Conservation (phyloP, 129 eudicot species). For the Pittosporum tobira region DNA sequence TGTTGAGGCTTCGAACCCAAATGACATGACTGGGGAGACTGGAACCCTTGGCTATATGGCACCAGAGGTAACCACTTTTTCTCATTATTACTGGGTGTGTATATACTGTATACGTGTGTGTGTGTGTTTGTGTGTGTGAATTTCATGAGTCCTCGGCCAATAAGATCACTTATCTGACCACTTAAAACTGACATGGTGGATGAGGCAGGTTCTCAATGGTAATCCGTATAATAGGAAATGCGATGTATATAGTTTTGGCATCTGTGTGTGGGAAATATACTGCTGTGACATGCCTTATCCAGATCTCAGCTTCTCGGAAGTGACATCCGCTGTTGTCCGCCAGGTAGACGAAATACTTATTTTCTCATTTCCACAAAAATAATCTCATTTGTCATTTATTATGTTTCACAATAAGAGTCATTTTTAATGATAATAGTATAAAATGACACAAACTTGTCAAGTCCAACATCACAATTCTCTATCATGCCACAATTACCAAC, state of each 20-base stretch:
- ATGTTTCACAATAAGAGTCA: too few species aligned
- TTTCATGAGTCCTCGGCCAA: not conserved
- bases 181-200: slow-evolving; percentile 7
- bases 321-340: slow-evolving; percentile 87
- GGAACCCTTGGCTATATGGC: slow-evolving; percentile 80
- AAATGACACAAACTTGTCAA: too few species aligned
- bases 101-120: not conserved
- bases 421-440: too few species aligned
- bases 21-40: slow-evolving; percentile 75
- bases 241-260: slow-evolving; percentile 85
- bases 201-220: slow-evolving; percentile 65
- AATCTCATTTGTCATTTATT: too few species aligned
- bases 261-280: slow-evolving; percentile 89
- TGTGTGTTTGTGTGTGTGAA: not conserved
- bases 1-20: slow-evolving; percentile 64
- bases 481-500: too few species aligned
- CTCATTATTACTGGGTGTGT: too few species aligned
- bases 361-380: too few species aligned
- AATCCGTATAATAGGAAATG: slow-evolving; percentile 77
- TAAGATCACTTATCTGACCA: not conserved
- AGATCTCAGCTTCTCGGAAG: slow-evolving; percentile 87
- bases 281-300: slow-evolving; percentile 98
- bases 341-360: slow-evolving; percentile 36
- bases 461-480: too few species aligned
- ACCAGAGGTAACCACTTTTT: slow-evolving; percentile 46